Percentiles rank a stretch among this genome's conserved stretches.
phyloP scores from a whole-genome alignment of 2,329 filamentous ascomycete genomes.

The Fusarium neocosmosporiellum region DNA sequence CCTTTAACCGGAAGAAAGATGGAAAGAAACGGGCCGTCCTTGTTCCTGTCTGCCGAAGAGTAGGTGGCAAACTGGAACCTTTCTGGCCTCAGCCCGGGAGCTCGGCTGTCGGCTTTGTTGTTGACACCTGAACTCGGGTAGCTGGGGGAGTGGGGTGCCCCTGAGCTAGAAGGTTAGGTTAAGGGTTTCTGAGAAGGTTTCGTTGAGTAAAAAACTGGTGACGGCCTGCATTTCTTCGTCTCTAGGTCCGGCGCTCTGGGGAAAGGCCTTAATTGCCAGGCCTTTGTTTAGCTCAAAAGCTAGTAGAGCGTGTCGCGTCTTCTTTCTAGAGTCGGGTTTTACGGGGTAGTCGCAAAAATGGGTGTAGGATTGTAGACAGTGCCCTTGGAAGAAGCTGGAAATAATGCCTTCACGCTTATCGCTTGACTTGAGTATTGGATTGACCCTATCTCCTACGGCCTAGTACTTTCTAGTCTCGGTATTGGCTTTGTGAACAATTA shows the following conservation, averaged over 20 bases:
- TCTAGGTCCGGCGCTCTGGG: neutral
- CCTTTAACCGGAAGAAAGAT: neutral
- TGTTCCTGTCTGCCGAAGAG: neutral
- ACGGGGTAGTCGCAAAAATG: neutral
- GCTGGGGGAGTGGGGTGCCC: neutral
- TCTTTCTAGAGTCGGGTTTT: neutral
- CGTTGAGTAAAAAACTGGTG: neutral
- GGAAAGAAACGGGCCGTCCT: neutral
- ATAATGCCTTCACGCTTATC: neutral
- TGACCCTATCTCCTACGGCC: too few species aligned
- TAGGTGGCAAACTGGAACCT: neutral
- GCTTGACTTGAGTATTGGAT: neutral
- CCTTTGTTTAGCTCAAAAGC: neutral
- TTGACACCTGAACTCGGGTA: neutral
- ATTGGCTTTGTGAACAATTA: neutral
- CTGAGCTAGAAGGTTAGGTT: neutral
- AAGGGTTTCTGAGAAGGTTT: too few species aligned
- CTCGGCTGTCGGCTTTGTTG: neutral
- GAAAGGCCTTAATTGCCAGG: neutral
- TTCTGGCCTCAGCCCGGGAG: neutral
- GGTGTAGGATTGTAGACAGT: neutral
- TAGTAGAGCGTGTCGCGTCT: neutral
- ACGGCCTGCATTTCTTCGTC: neutral
- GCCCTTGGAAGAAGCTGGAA: neutral
- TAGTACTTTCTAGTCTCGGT: too few species aligned